phyloP scores from a whole-genome alignment of 768 basidiomycete species.

The Steccherinum ochraceum region DNA sequence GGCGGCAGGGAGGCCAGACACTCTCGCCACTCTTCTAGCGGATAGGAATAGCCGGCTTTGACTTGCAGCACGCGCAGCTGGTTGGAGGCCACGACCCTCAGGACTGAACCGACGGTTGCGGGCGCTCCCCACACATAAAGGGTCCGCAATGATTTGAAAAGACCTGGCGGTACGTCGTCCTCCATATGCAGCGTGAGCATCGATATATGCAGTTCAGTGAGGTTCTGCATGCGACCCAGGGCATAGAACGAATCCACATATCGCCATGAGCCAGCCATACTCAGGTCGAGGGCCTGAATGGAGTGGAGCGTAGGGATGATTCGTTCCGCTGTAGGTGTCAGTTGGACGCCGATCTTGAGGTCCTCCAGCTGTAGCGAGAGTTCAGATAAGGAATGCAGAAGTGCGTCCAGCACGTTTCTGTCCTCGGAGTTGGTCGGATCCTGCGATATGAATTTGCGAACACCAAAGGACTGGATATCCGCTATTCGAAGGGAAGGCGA shows the following conservation, averaged over 20 bases:
- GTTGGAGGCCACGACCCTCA: not conserved
- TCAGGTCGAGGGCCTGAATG: conserved; percentile 1
- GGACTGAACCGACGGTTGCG: not conserved
- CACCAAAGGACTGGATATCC: not conserved
- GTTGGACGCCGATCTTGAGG: not conserved
- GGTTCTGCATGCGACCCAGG: not conserved
- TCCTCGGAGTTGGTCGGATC: too few relatives aligned
- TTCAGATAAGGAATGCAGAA: not conserved
- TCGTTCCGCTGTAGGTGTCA: not conserved
- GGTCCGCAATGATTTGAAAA: not conserved
- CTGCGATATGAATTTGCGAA: not conserved
- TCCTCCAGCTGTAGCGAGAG: not conserved
- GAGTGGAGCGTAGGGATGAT: not conserved
- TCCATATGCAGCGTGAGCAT: not conserved
- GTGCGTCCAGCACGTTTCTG: not conserved
- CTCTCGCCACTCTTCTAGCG: not conserved
- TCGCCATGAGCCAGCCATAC: not conserved
- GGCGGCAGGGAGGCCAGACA: not conserved
- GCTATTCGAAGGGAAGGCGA: not conserved
- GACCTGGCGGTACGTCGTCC: not conserved
- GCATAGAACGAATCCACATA: not conserved
- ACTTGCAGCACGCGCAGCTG: not conserved
- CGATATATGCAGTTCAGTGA: not conserved
- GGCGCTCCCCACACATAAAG: not conserved
- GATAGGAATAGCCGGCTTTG: not conserved